Conservation (phyloP, 2,329 filamentous ascomycete genomes). For the Conoideocrella luteorostrata region DNA sequence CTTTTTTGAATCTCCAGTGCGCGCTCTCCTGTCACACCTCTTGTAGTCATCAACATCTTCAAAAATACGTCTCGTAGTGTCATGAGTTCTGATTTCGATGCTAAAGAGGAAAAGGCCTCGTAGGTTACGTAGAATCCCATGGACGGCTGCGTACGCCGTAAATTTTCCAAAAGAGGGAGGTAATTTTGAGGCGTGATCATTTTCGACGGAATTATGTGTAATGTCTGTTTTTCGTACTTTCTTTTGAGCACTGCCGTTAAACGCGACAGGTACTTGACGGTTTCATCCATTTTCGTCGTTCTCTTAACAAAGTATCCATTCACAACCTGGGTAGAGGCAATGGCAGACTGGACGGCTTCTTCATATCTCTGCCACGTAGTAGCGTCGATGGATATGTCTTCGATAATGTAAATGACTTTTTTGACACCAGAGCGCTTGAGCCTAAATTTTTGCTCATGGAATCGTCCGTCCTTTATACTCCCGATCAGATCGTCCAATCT, state of each 20-base stretch:
- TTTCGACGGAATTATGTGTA: constrained; percentile 60
- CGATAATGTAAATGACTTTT: constrained; percentile 73
- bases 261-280: constrained; percentile 65
- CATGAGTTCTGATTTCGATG: constrained; percentile 68
- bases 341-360: constrained; percentile 64
- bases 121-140: constrained; percentile 60
- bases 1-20: constrained; percentile 71
- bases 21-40: constrained; percentile 69
- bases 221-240: constrained; percentile 52
- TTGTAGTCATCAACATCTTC: constrained; percentile 81
- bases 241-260: constrained; percentile 64
- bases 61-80: constrained; percentile 69
- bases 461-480: constrained; percentile 76
- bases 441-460: constrained; percentile 80
- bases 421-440: constrained; percentile 65
- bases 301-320: constrained; percentile 74
- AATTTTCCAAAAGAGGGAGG: constrained; percentile 52
- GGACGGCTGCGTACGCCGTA: constrained; percentile 45
- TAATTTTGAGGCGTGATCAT: constrained; percentile 61
- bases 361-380: constrained; percentile 50
- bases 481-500: constrained; percentile 71
- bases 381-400: constrained; percentile 59
- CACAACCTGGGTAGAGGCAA: constrained; percentile 71
- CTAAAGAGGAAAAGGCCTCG: constrained; percentile 62
- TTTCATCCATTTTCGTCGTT: constrained; percentile 70